These are phyloP conservation scores for Boletus mariae DNA, from an alignment of 1,284 basidiomycete genomes.

Conservation along the genomic window DNA sequence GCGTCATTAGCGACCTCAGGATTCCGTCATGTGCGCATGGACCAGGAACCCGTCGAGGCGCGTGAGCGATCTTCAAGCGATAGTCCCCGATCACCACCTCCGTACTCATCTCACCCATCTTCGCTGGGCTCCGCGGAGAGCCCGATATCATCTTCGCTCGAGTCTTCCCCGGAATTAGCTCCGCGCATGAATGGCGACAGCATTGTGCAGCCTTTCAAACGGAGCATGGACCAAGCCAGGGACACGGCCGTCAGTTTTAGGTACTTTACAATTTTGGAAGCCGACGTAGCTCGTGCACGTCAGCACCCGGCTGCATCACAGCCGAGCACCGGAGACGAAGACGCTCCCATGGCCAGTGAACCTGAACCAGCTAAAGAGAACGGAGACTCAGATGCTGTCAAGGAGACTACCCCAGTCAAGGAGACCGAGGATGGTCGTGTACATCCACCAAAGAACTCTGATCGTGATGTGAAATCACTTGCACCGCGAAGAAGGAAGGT, in stretches of 20 bases:
- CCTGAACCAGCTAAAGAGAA: constrained; percentile 11
- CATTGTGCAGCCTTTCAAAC: constrained; percentile 45
- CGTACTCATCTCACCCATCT: constrained; percentile 33
- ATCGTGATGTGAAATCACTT: constrained; percentile 15
- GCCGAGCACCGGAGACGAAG: constrained; percentile 13
- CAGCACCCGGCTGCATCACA: constrained; percentile 23
- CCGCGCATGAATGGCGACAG: constrained; percentile 31
- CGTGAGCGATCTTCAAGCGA: constrained; percentile 13
- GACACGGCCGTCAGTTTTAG: constrained; percentile 68
- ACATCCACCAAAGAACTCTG: constrained; percentile 13
- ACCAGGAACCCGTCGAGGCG: constrained; percentile 11
- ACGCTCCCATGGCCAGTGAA: constrained; percentile 16
- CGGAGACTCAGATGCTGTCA: constrained; percentile 13
- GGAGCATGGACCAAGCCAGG: constrained; percentile 56
- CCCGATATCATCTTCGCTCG: constrained; percentile 32
- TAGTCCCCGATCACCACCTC: constrained; percentile 31
- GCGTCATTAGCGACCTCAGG: constrained; percentile 60
- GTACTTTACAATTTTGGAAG: constrained; percentile 59
- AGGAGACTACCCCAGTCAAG: constrained; percentile 8
- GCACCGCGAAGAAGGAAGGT: constrained; percentile 58
- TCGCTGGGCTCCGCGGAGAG: constrained; percentile 28
- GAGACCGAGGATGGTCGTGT: constrained; percentile 7
- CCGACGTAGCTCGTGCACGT: constrained; percentile 44
- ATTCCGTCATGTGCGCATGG: constrained; percentile 48
- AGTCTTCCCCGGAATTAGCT: constrained; percentile 31